phyloP scores from a whole-genome alignment of 768 basidiomycete genomes.

The Podaxis sp. region DNA sequence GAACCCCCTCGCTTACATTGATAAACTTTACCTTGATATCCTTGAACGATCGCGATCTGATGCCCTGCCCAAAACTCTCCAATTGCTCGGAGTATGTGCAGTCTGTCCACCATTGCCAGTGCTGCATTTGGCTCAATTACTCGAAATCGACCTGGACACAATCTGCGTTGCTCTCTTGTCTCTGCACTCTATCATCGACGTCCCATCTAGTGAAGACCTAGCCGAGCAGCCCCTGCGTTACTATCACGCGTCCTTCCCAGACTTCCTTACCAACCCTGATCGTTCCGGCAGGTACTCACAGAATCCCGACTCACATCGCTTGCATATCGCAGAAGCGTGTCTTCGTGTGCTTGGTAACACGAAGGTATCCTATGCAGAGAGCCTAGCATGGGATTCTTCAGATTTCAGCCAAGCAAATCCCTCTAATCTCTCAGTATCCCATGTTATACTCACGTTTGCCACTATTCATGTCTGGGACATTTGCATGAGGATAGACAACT shows the following conservation, averaged over 20 bases:
- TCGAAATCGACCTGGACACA: not conserved
- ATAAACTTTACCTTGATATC: not conserved
- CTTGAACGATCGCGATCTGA: not conserved
- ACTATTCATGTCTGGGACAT: not conserved
- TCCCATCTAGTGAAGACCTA: not conserved
- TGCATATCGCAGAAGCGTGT: not conserved
- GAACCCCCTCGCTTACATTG: not conserved
- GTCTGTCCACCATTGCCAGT: not conserved
- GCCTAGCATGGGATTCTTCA: not conserved
- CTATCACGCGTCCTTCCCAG: not conserved
- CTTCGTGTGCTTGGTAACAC: not conserved
- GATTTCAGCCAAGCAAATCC: not conserved
- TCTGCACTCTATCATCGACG: not conserved
- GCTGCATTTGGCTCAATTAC: not conserved
- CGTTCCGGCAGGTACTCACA: not conserved
- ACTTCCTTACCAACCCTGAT: not conserved
- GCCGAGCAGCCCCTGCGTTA: not conserved
- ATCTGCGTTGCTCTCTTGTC: not conserved
- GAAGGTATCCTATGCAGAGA: not conserved
- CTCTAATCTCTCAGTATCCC: not conserved
- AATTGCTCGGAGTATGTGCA: not conserved
- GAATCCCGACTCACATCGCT: not conserved
- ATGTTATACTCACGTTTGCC: not conserved
- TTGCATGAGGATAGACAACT: not conserved
- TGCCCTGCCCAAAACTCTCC: not conserved